Conservation (phyloP, 257 asterid genomes). For the Rubia yunnanensis region DNA sequence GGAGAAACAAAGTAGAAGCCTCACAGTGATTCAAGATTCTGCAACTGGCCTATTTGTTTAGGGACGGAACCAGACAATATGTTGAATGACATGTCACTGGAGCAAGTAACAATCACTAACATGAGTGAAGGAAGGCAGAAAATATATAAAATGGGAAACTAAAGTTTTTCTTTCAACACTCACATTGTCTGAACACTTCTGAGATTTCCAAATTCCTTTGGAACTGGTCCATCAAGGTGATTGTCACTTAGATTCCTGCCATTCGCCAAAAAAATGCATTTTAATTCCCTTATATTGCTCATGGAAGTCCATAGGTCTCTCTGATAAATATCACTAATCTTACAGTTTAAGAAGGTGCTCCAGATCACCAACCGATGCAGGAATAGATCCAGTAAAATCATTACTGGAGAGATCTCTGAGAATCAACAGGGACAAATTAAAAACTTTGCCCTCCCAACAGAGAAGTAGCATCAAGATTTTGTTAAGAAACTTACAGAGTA, state of each 20-base stretch:
- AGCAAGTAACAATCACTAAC: conserved; percentile 1
- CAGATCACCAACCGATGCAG: conserved; percentile 82
- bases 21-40: conserved; percentile 74
- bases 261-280: background rate
- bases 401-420: conserved; percentile 85
- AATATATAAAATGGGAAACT: background rate
- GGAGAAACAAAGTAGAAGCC: background rate
- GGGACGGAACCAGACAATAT: conserved; percentile 60
- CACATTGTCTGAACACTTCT: conserved; percentile 77
- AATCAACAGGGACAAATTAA: conserved; percentile 6
- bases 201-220: conserved; percentile 74
- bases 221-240: conserved; percentile 53
- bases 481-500: conserved; percentile 53
- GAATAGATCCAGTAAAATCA: conserved; percentile 64
- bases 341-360: conserved; percentile 96
- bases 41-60: conserved; percentile 80
- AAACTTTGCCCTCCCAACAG: background rate
- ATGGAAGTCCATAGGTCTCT: background rate
- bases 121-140: background rate
- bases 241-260: conserved; percentile 79
- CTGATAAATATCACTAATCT: conserved; percentile 11
- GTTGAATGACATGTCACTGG: conserved; percentile 79
- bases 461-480: background rate
- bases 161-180: conserved; percentile 14
- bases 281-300: background rate